Conservation (phyloP, 148 eudicot genomes). For the Suaeda aralocaspica region DNA sequence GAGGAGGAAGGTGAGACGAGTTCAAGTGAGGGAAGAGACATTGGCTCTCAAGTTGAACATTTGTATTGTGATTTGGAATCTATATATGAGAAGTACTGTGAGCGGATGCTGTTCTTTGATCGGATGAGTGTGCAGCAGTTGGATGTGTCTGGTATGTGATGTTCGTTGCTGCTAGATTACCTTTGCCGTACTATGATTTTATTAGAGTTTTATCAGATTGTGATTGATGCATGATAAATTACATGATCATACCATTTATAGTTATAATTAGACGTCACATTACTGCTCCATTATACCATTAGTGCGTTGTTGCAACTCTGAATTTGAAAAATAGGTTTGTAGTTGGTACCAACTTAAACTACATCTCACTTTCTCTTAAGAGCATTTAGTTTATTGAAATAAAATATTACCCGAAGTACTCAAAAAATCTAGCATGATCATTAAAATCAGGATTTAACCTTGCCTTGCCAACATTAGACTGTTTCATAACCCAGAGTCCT, state of each 20-base stretch:
- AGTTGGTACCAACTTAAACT: background rate
- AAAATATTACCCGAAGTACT: no score
- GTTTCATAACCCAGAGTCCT: background rate
- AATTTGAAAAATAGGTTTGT: background rate
- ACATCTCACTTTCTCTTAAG: background rate
- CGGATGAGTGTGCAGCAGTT: constrained; percentile 77
- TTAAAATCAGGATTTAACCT: background rate
- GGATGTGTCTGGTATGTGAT: constrained; percentile 58
- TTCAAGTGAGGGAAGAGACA: constrained; percentile 76
- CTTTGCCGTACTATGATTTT: background rate
- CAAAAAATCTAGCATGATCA: no score
- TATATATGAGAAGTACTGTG: constrained; percentile 72
- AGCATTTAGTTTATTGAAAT: no score
- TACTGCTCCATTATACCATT: no score
- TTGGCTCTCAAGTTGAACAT: constrained; percentile 61
- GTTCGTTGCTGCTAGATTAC: constrained; percentile 18
- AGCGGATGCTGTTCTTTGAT: constrained; percentile 81
- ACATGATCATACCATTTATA: background rate
- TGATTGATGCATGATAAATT: background rate
- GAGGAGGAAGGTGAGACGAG: constrained; percentile 67
- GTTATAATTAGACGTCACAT: background rate
- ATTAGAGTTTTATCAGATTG: background rate
- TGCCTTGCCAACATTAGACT: background rate
- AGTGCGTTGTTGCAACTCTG: background rate
- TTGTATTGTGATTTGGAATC: constrained; percentile 82